Conservation (phyloP, 352 stramenopile species). For the Hyaloperonospora arabidopsidis region DNA sequence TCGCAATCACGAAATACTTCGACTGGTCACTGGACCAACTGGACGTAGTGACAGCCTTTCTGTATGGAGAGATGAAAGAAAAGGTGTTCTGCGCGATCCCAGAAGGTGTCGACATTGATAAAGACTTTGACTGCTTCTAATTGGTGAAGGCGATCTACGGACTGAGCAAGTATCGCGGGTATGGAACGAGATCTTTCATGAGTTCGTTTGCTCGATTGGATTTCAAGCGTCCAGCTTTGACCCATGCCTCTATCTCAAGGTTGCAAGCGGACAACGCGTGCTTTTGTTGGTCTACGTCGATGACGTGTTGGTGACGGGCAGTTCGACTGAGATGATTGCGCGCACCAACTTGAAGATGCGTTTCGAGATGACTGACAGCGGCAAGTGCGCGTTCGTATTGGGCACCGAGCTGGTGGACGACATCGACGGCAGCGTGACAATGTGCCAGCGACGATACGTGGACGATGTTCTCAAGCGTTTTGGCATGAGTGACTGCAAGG, state of each 20-base stretch:
- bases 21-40: no score
- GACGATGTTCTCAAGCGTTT: no score
- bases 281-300: conserved; percentile 13
- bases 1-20: no score
- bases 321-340: conserved; percentile 6
- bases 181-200: not conserved
- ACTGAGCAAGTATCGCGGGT: not conserved
- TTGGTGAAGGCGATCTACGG: conserved; percentile 1
- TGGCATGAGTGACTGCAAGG: no score
- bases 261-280: conserved; percentile 1
- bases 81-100: no score
- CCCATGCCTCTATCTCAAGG: not conserved
- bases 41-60: no score
- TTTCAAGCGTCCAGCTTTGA: not conserved
- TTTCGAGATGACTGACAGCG: conserved; percentile 2
- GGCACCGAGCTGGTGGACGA: conserved; percentile 11
- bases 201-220: not conserved
- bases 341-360: conserved; percentile 15
- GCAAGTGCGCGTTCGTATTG: conserved; percentile 17
- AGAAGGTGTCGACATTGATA: not conserved
- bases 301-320: conserved; percentile 12
- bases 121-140: not conserved
- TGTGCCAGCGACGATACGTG: no score
- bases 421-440: conserved; percentile 6
- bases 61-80: no score